Percentiles rank a stretch among this genome's conserved stretches.
Conservation (phyloP, 768 basidiomycete species). For the Boletus subparvulus region DNA sequence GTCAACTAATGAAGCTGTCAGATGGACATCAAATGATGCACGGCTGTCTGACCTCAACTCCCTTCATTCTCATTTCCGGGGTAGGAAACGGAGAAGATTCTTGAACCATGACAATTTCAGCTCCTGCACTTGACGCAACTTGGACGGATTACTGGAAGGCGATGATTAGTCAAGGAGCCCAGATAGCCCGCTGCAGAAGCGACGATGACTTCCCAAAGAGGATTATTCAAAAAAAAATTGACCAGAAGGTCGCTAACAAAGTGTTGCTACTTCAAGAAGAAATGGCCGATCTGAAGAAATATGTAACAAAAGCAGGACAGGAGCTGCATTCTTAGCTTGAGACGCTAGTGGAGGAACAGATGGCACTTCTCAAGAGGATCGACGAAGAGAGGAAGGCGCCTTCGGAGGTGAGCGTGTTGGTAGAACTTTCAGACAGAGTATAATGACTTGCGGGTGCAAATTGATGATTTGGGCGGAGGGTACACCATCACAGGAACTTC, state of each 20-base stretch:
- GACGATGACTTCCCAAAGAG: constrained; percentile 6
- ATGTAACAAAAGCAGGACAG: constrained; percentile 8
- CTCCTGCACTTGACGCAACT: constrained; percentile 9
- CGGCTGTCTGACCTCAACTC: not conserved
- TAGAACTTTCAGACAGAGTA: constrained; percentile 11
- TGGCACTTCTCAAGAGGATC: constrained; percentile 3
- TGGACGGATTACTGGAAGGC: constrained; percentile 4
- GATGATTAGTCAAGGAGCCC: constrained; percentile 12
- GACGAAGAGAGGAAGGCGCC: not conserved
- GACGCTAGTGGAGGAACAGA: constrained; percentile 8
- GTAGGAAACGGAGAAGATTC: not conserved
- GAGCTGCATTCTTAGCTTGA: constrained; percentile 9
- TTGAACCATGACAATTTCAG: constrained; percentile 6
- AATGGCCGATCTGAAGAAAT: constrained; percentile 7
- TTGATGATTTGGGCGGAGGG: not conserved
- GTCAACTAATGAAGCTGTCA: not conserved
- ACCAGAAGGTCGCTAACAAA: not conserved
- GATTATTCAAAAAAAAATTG: constrained; percentile 8
- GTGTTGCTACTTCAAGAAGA: constrained; percentile 7
- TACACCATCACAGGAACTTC: not conserved
- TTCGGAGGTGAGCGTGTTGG: not conserved
- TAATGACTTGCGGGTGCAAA: not conserved
- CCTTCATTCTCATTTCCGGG: not conserved
- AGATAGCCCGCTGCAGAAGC: constrained; percentile 3
- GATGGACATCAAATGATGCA: not conserved